Evolutionary conservation across 2,329 filamentous ascomycete genomes (phyloP).

Genomic region (Davidsoniella australis): DNA sequence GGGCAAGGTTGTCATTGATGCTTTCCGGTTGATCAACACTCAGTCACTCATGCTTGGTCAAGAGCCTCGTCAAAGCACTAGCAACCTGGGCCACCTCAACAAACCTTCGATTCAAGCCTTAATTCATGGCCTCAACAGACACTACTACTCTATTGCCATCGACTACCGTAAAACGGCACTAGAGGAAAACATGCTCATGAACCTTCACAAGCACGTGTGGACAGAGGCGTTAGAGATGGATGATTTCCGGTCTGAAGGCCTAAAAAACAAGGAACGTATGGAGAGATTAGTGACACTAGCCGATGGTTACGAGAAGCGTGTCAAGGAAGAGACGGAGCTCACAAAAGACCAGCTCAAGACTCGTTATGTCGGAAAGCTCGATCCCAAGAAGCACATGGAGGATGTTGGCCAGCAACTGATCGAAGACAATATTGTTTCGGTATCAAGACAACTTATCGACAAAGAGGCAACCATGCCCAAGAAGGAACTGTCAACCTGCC

Average conservation of each 20-base stretch:
- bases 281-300: constrained; percentile 76
- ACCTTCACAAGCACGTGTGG: constrained; percentile 98
- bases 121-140: constrained; percentile 91
- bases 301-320: constrained; percentile 94
- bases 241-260: constrained; percentile 73
- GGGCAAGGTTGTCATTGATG: constrained; percentile 98
- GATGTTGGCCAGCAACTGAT: constrained; percentile 93
- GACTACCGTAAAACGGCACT: constrained; percentile 95
- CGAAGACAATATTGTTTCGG: constrained; percentile 97
- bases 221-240: constrained; percentile 95
- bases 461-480: constrained; percentile 90
- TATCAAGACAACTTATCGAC: constrained; percentile 98
- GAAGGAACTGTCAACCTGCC: constrained; percentile 35
- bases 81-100: constrained; percentile 93
- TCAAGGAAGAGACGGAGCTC: constrained; percentile 95
- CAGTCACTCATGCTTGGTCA: constrained; percentile 96
- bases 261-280: constrained; percentile 74
- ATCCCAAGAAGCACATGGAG: constrained; percentile 98
- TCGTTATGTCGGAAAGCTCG: constrained; percentile 94
- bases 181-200: constrained; percentile 99
- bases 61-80: constrained; percentile 92
- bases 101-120: constrained; percentile 99
- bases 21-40: constrained; percentile 95
- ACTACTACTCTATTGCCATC: constrained; percentile 98
- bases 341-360: constrained; percentile 97